Percentiles rank a stretch among this genome's conserved stretches.
These are phyloP conservation scores for Gaultheria prostrata DNA, from an alignment of 148 eudicot species.

Conservation along the genomic window DNA sequence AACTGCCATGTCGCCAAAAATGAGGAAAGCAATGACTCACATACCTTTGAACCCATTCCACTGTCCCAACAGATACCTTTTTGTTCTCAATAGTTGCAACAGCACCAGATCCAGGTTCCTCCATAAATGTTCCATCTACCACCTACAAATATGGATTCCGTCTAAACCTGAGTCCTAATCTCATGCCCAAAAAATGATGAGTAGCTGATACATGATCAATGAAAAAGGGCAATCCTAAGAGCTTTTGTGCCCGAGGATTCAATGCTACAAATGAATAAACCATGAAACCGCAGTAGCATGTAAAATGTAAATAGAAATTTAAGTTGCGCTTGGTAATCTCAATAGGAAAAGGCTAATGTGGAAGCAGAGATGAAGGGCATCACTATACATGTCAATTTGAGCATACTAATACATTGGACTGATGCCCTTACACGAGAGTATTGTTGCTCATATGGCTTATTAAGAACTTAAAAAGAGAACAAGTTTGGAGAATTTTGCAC, in stretches of 20 bases:
- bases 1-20: constrained; percentile 5
- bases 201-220: neutral
- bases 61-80: constrained; percentile 77
- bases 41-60: constrained; percentile 88
- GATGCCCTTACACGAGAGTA: neutral
- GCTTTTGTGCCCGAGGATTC: neutral
- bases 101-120: constrained; percentile 99
- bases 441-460: neutral
- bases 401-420: neutral
- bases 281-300: neutral
- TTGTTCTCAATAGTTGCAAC: constrained; percentile 63
- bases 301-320: neutral
- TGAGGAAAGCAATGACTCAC: neutral
- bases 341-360: neutral
- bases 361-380: neutral
- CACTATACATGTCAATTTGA: neutral
- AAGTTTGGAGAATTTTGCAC: neutral
- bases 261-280: neutral
- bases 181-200: constrained; percentile 12
- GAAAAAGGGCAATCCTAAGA: neutral
- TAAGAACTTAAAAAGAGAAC: neutral
- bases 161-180: neutral
- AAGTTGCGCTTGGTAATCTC: neutral
- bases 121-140: constrained; percentile 75
- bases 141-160: constrained; percentile 31